These are phyloP conservation scores for Neoarthrinium moseri DNA, from an alignment of 2,329 filamentous ascomycete genomes.

Conservation along the genomic window DNA sequence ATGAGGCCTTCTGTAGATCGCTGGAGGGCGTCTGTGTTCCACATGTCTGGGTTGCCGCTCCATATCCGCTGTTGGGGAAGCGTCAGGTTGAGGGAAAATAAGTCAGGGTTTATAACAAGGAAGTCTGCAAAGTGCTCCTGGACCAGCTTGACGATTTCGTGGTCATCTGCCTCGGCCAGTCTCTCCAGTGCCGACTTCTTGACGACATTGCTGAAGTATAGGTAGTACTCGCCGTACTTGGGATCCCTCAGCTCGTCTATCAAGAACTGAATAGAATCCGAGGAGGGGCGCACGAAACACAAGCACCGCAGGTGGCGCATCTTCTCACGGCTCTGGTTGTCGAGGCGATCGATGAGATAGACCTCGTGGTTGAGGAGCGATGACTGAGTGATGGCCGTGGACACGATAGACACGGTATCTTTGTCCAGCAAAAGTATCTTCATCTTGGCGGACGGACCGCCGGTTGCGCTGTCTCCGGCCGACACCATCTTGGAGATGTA, in stretches of 20 bases:
- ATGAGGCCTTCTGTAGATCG: constrained; percentile 84
- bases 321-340: constrained; percentile 87
- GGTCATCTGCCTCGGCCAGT: constrained; percentile 92
- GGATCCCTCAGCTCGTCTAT: constrained; percentile 95
- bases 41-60: constrained; percentile 78
- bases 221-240: constrained; percentile 94
- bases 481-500: constrained; percentile 97
- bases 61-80: constrained; percentile 76
- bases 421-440: constrained; percentile 93
- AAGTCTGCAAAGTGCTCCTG: constrained; percentile 98
- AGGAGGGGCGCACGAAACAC: constrained; percentile 88
- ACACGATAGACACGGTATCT: constrained; percentile 92
- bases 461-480: constrained; percentile 68
- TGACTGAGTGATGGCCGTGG: constrained; percentile 93
- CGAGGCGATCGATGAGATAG: constrained; percentile 94
- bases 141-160: constrained; percentile 91
- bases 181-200: constrained; percentile 95
- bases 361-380: constrained; percentile 93
- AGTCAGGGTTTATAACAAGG: constrained; percentile 88
- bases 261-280: constrained; percentile 87
- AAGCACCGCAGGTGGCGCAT: constrained; percentile 96
- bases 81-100: constrained; percentile 77
- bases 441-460: constrained; percentile 83
- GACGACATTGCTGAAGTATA: constrained; percentile 97
- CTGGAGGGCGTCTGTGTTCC: constrained; percentile 87